Evolutionary conservation across 2,329 filamentous ascomycete genomes (phyloP).

Genomic region (Amauroascus verrucosus): DNA sequence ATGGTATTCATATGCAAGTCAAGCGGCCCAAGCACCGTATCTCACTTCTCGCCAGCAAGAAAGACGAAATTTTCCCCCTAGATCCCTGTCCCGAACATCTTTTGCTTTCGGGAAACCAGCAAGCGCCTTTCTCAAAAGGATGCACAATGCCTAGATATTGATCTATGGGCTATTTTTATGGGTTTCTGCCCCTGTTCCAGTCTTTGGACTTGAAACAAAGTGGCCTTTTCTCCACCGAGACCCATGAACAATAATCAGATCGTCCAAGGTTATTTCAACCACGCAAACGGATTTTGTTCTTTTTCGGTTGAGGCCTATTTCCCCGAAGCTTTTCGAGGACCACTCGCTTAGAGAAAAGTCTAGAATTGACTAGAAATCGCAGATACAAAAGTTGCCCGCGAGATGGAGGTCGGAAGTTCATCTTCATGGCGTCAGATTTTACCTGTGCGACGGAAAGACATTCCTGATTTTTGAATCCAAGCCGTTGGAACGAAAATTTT

Average conservation of each 20-base stretch:
- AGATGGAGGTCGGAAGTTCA: not conserved
- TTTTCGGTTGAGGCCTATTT: not conserved
- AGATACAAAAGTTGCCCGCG: not conserved
- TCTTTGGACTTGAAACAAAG: slow-evolving; percentile 8
- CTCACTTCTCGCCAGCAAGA: not conserved
- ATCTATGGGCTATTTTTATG: slow-evolving; percentile 4
- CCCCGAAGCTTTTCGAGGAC: not conserved
- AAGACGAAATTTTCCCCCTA: not conserved
- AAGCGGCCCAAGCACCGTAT: slow-evolving; percentile 7
- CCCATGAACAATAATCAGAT: slow-evolving; percentile 1
- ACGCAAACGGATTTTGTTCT: not conserved
- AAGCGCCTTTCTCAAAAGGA: not conserved
- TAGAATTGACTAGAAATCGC: not conserved
- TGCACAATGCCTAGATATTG: not conserved
- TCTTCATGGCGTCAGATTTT: not conserved
- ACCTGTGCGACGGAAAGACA: not conserved
- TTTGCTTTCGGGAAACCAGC: not conserved
- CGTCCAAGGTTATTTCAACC: not conserved
- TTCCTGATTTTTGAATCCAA: not conserved
- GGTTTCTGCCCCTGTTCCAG: slow-evolving; percentile 9
- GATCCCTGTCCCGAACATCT: slow-evolving; percentile 4
- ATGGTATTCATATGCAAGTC: not conserved
- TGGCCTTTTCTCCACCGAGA: slow-evolving; percentile 6
- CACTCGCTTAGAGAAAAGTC: not conserved
- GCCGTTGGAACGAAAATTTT: not conserved